Percentiles rank a stretch among this genome's conserved stretches.
Conservation (phyloP, 169 alveolate genomes). For the Miamiensis avidus region DNA sequence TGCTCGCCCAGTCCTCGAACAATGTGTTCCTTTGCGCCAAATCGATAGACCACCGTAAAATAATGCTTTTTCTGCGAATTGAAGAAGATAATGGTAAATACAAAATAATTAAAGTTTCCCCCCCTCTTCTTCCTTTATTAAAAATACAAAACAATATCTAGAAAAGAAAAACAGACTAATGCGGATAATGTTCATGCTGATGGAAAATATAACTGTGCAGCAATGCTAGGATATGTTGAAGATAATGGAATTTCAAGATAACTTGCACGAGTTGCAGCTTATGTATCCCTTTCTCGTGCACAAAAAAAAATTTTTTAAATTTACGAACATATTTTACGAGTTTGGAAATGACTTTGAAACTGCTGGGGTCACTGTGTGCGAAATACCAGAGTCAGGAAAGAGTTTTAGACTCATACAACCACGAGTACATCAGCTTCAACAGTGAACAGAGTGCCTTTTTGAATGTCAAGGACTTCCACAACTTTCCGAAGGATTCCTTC, state of each 20-base stretch:
- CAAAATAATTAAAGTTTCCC: no score
- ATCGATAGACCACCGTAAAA: no score
- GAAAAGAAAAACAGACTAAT: background rate
- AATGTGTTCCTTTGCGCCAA: no score
- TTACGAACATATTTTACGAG: no score
- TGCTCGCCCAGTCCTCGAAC: no score
- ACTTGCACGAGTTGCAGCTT: background rate
- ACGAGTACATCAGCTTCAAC: background rate
- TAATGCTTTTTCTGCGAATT: no score
- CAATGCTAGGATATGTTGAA: background rate
- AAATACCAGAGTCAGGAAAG: background rate
- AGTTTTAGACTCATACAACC: background rate
- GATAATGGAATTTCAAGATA: background rate
- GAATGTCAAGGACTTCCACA: no score
- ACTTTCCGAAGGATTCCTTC: background rate
- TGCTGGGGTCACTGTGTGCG: background rate
- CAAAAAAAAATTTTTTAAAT: no score
- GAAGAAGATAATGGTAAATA: no score
- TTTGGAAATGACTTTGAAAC: background rate
- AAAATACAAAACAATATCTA: no score
- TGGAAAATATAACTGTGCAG: background rate
- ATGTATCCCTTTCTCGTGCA: background rate
- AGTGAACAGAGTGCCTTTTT: background rate
- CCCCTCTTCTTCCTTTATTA: no score
- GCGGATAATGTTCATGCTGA: no score